These are phyloP conservation scores for Venturia oleaginea DNA, from an alignment of 2,329 filamentous ascomycete genomes.

Conservation along the genomic window DNA sequence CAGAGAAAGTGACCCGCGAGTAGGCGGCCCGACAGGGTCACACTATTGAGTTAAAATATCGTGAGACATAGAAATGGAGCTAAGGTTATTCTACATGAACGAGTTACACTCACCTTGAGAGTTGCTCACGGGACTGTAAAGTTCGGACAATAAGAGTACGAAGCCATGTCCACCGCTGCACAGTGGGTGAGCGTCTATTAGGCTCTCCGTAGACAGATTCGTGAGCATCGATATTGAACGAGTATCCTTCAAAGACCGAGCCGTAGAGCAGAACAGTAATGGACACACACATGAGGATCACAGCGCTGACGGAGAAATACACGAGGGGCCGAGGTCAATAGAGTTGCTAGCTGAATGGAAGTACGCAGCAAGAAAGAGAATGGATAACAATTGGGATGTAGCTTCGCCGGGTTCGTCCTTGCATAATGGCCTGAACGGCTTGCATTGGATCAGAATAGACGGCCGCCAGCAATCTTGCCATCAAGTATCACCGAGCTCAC, in stretches of 20 bases:
- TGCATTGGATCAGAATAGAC: slow-evolving; percentile 2
- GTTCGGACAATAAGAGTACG: too few species aligned
- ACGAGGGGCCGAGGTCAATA: background rate
- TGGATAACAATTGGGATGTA: background rate
- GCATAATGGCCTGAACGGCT: slow-evolving; percentile 1
- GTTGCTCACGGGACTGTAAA: too few species aligned
- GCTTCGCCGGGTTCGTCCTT: background rate
- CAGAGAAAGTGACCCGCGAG: background rate
- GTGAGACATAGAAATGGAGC: too few species aligned
- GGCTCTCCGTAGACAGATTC: background rate
- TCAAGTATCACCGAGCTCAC: background rate
- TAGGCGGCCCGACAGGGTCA: too few species aligned
- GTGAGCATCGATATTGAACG: background rate
- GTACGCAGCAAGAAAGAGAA: background rate
- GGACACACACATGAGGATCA: background rate
- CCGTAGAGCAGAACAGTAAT: background rate
- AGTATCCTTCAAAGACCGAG: background rate
- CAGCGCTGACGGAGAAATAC: too few species aligned
- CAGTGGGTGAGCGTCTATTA: too few species aligned
- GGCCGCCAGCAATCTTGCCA: background rate
- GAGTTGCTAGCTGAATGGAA: too few species aligned
- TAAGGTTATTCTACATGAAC: too few species aligned
- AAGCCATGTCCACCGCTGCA: too few species aligned
- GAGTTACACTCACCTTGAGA: too few species aligned
- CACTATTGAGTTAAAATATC: too few species aligned